Conservation (phyloP, 129 eudicot species). For the Tagetes patula region DNA sequence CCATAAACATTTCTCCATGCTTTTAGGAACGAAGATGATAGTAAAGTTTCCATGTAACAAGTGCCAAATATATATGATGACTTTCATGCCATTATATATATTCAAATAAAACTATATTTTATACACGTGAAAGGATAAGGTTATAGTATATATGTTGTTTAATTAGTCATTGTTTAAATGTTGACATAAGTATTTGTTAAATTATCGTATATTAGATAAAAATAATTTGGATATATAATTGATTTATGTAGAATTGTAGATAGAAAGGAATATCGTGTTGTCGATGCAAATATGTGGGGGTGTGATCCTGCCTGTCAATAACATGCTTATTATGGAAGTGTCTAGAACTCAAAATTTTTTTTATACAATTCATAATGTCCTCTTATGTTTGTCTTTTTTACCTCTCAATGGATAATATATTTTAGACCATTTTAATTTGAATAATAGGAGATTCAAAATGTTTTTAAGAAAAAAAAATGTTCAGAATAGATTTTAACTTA, state of each 20-base stretch:
- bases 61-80: too few species aligned
- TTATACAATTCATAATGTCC: background rate
- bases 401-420: slow-evolving; percentile 1
- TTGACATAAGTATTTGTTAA: background rate
- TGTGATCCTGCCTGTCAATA: slow-evolving; percentile 42
- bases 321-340: slow-evolving; percentile 37
- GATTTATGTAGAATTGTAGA: slow-evolving; percentile 21
- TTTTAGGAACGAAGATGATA: background rate
- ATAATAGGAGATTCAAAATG: background rate
- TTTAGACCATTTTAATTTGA: background rate
- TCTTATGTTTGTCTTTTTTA: slow-evolving; percentile 23
- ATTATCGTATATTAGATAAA: background rate
- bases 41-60: too few species aligned
- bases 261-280: slow-evolving; percentile 40
- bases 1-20: background rate
- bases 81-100: background rate
- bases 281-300: slow-evolving; percentile 34
- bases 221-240: background rate
- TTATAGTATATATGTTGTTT: background rate
- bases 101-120: background rate
- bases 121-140: background rate
- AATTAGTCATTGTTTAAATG: background rate
- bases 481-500: too few species aligned
- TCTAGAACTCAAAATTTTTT: slow-evolving; percentile 19
- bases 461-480: too few species aligned